Evolutionary conservation across 1,284 basidiomycete genomes (phyloP), one percentile per base, ranked within the genome.

Genomic region (Wolfiporia cocos): DNA sequence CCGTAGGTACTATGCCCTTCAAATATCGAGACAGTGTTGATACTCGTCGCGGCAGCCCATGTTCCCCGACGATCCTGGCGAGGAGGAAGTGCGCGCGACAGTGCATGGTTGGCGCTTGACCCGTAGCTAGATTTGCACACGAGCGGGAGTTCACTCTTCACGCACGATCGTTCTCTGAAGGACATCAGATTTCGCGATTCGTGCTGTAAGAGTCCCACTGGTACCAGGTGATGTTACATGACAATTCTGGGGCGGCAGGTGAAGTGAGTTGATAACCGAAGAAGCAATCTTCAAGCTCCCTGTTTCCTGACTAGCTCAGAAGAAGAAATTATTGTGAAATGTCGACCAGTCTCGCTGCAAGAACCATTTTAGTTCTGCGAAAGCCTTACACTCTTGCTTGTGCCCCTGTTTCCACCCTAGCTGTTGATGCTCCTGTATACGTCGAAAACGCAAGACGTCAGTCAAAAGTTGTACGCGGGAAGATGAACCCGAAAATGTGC

Each of bases 61-160:
- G 91, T 93, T 94, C 53, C 82, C 84, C 0, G 75, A 91, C 10
- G 92, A 95, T 64, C 67, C 77, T 3, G 92, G 92, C 9, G 86
- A 86, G 43, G 82, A 81, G 51, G 71, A 75, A 14, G 70, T 89
- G 7, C 70, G 87, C 7, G 71, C 79, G 7, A 86, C 80, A 0
- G 87, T 91, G 2, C 81, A 87, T 52, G 91, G 91, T 2, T 92
- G 87, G 83, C 71, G 67, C 21, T 55, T 88, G 49, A 72, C 65
- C 0, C 63, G 54, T 10, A 15, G 12, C 12, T 32, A 29, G 9
- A n/a, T 29, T n/a, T 29, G n/a, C n/a, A 29, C 28, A n/a, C 9
- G 10, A 29, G 10, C n/a, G 28, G 10, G 28, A 9, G 10, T n/a
- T 29, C 10, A 9, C n/a, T n/a, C 10, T 9, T n/a, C 9, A n/a